These are phyloP conservation scores for Geosmithia flava DNA, from an alignment of 2,329 filamentous ascomycete genomes.

Conservation along the genomic window DNA sequence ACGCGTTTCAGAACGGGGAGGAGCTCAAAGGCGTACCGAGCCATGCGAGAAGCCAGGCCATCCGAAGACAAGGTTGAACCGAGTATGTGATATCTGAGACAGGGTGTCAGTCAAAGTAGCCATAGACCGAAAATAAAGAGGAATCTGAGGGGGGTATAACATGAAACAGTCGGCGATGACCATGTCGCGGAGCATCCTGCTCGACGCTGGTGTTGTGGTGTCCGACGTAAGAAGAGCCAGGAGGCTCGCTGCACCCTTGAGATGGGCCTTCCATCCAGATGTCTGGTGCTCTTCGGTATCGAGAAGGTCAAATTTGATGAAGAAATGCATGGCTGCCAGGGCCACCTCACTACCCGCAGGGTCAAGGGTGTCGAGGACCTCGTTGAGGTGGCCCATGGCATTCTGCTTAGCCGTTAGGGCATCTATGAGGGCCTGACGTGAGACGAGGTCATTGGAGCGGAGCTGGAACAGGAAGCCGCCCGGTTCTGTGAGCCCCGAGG, in stretches of 20 bases:
- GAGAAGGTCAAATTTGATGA: slow-evolving; percentile 38
- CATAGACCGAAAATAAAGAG: neutral
- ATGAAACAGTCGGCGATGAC: slow-evolving; percentile 35
- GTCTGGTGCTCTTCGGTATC: slow-evolving; percentile 28
- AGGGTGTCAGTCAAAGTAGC: slow-evolving; percentile 4
- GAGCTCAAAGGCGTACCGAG: slow-evolving; percentile 23
- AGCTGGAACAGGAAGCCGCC: slow-evolving; percentile 22
- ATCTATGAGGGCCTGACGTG: slow-evolving; percentile 28
- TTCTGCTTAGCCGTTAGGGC: slow-evolving; percentile 32
- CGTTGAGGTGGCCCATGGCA: slow-evolving; percentile 29
- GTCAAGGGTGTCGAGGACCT: slow-evolving; percentile 23
- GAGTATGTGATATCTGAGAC: slow-evolving; percentile 25
- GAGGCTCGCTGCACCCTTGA: slow-evolving; percentile 30
- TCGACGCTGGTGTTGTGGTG: slow-evolving; percentile 13
- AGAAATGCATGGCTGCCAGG: slow-evolving; percentile 35
- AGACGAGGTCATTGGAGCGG: slow-evolving; percentile 23
- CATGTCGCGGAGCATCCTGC: slow-evolving; percentile 26
- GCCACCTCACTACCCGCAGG: slow-evolving; percentile 30
- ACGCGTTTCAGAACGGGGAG: slow-evolving; percentile 26
- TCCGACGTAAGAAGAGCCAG: slow-evolving; percentile 21
- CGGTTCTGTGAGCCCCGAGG: slow-evolving; percentile 17
- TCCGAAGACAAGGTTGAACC: slow-evolving; percentile 23
- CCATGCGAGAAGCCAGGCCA: slow-evolving; percentile 23
- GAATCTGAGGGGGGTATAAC: slow-evolving; percentile 6
- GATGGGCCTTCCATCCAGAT: slow-evolving; percentile 30